These are phyloP conservation scores for Amphicarpaea edgeworthii DNA, from an alignment of 306 rosid species.

Conservation along the genomic window DNA sequence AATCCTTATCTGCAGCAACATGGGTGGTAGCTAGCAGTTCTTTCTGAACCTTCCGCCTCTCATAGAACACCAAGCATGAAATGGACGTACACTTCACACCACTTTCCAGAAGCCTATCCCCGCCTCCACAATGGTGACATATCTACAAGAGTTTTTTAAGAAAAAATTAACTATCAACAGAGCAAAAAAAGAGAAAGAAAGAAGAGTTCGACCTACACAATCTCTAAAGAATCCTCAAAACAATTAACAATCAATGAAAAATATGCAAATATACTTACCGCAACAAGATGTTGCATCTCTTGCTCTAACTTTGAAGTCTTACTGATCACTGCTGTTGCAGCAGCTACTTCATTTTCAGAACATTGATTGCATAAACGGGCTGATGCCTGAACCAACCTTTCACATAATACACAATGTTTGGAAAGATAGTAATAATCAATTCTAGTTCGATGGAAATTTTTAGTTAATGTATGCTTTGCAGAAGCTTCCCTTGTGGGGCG, in stretches of 20 bases:
- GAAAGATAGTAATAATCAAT: constrained; percentile 93
- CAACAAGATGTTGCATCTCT: constrained; percentile 90
- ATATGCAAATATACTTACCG: constrained; percentile 60
- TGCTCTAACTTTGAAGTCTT: constrained; percentile 83
- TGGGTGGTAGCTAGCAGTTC: constrained; percentile 72
- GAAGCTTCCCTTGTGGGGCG: constrained; percentile 75
- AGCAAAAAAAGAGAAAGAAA: constrained; percentile 15
- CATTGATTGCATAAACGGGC: constrained; percentile 73
- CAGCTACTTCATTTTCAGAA: constrained; percentile 63
- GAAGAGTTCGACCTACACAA: not conserved
- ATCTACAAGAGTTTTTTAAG: constrained; percentile 55
- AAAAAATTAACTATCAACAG: too few species aligned
- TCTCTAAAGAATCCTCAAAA: constrained; percentile 14
- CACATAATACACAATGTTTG: constrained; percentile 87
- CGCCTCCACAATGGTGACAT: constrained; percentile 93
- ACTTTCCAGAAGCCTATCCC: constrained; percentile 68
- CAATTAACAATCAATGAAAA: not conserved
- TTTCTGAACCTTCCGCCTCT: constrained; percentile 87
- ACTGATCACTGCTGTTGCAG: constrained; percentile 69
- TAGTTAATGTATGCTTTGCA: constrained; percentile 57
- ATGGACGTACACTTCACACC: constrained; percentile 87
- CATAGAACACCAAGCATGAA: constrained; percentile 82
- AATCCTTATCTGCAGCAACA: constrained; percentile 71
- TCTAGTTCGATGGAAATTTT: constrained; percentile 75
- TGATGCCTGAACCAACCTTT: constrained; percentile 81